These are phyloP conservation scores for Flaveria ramosissima DNA, from an alignment of 129 eudicot genomes.

Conservation along the genomic window DNA sequence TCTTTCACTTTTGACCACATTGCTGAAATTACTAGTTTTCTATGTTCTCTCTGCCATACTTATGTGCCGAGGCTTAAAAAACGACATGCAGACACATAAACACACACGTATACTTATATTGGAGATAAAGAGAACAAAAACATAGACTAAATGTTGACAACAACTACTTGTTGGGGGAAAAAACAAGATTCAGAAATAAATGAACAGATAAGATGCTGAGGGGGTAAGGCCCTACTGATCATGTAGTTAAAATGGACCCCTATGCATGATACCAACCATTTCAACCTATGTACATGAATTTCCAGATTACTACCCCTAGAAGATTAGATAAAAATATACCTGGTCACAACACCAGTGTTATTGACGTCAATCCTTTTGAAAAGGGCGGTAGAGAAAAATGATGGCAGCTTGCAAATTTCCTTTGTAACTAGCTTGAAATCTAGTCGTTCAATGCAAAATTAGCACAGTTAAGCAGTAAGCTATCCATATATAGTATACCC, in stretches of 20 bases:
- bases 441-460: constrained; percentile 27
- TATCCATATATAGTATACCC: constrained; percentile 2
- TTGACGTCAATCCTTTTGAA: constrained; percentile 64
- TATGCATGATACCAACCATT: background rate
- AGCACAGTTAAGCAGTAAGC: constrained; percentile 4
- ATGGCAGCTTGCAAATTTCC: constrained; percentile 87
- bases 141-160: background rate
- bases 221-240: background rate
- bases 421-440: constrained; percentile 80
- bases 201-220: background rate
- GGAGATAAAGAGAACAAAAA: background rate
- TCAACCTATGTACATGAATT: background rate
- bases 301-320: background rate
- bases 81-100: background rate
- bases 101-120: background rate
- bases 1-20: background rate
- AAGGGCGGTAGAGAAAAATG: constrained; percentile 75
- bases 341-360: constrained; percentile 64
- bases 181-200: background rate
- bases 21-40: background rate
- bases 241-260: background rate
- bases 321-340: constrained; percentile 39
- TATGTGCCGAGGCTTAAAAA: background rate
- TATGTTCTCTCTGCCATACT: background rate
- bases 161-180: background rate